Evolutionary conservation across 139 green algal genomes (phyloP).

Genomic region (Eudorina sp.): DNA sequence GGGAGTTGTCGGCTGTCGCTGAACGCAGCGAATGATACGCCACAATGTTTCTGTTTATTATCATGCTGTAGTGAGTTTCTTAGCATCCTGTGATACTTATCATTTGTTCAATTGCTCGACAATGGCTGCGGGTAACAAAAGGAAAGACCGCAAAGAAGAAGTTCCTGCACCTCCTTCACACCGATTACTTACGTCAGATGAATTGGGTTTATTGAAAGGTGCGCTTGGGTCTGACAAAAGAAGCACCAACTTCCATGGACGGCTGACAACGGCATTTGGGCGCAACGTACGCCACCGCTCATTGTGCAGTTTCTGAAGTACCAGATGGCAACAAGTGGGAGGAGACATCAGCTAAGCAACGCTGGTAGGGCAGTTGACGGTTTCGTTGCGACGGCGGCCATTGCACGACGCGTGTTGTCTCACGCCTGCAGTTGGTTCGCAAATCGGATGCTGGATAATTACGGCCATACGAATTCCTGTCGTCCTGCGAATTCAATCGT

Average conservation of each 20-base stretch:
- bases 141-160: neutral
- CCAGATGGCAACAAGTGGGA: slow-evolving; percentile 34
- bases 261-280: neutral
- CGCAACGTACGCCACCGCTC: neutral
- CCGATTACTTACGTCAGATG: slow-evolving; percentile 23
- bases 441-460: too few relatives aligned
- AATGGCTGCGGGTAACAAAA: slow-evolving; percentile 14
- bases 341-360: slow-evolving; percentile 18
- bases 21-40: too few relatives aligned
- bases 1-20: too few relatives aligned
- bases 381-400: neutral
- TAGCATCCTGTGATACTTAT: too few relatives aligned
- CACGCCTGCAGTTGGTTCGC: too few relatives aligned
- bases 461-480: too few relatives aligned
- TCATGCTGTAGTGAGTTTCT: too few relatives aligned
- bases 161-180: slow-evolving; percentile 11
- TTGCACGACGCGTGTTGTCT: too few relatives aligned
- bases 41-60: too few relatives aligned
- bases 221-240: neutral
- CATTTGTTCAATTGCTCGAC: too few relatives aligned
- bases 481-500: too few relatives aligned
- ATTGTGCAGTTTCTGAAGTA: slow-evolving; percentile 20
- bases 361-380: slow-evolving; percentile 10
- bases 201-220: slow-evolving; percentile 34
- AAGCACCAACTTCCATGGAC: neutral